Evolutionary conservation across 306 rosid species (phyloP), one percentile per base, ranked within the genome.

Genomic region (Rosa persica): DNA sequence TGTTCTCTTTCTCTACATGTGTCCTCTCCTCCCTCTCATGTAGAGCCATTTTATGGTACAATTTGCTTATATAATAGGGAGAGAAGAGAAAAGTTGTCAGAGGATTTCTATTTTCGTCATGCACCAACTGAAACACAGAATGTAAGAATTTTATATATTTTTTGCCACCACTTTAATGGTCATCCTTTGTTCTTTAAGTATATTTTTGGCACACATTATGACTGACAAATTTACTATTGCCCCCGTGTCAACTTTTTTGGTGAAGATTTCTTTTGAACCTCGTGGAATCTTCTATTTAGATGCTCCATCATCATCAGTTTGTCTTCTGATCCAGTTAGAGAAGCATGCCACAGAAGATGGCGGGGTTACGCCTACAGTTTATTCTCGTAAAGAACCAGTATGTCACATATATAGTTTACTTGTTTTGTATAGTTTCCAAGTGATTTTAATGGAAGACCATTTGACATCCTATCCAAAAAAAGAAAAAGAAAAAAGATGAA

Each of bases 261-360:
- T 78, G 67, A 89, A 87, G 79, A 70, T 80, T 77, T 43, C 92
- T 70, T 36, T 74, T 80, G 94, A 89, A 76, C 89, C 89, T 13
- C 97, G 91, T 15, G 94, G 92, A 85, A 82, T 92, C 78, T 95
- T 95, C 86, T 83, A 88, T 86, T 86, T 95, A 83, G 99, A 95
- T 61, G 98, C 90, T 36, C 98, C 99, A 66, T 93, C 99, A 12
- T 91, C 97, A 71, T 90, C 98, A 30, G 96, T 94, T 80, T 95
- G 98, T 84, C 89, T 95, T 81, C 85, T 95, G 65, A 93, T 95
- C 88, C 99, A 95, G 86, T 89, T 95, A 86, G 99, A 95, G 85
- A 95, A 89, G 91, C 97, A 95, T 89, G 94, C 92, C 74, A 89
- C 97, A 20, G 99, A 95, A 84, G 98, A 95, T 85, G 97, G 98